Base-by-base conservation (phyloP, 2,329 filamentous ascomycete genomes). In the Emydomyces testavorans region DNA sequence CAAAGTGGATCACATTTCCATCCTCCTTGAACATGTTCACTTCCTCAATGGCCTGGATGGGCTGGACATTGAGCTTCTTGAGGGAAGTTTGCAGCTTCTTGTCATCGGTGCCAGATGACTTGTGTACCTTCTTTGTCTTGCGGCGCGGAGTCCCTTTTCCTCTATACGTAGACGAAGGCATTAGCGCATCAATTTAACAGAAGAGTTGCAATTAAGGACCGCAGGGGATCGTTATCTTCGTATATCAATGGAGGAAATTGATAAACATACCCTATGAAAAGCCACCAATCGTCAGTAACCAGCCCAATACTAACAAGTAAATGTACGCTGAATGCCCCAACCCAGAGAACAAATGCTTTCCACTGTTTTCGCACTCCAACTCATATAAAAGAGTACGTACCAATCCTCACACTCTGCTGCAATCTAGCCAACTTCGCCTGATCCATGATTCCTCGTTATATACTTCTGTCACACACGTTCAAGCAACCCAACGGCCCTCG, bases 1-100 rank as follows among this genome's bases (percentile, higher is more conserved):
- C 84, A 70, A 98, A 98, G 80, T 98, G 92, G 66, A 98, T 96
- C 71, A 98, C 92, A 72, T 98, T 98, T 71, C 92, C 92, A 69
- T 98, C 92, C 68, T 85, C 84, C 85, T 98, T 98, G 83, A 98
- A 98, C 92, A 98, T 98, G 83, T 98, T 98, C 71, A 98, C 92
- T 78, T 98, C 92, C 82, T 98, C 92, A 64, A 98, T 98, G 58
- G 85, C 87, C 77, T 94, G 89, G 73, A 98, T 96, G 64, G 92
- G 92, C 80, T 98, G 92, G 52, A 94, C 90, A 74, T 96, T 96
- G 71, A 98, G 82, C 84, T 98, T 98, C 85, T 98, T 98, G 59
- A 98, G 79, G 54, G 87, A 76, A 54, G 83, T 80, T 77, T 98
- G 92, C 57, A 98, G 86, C 82, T 98, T 98, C 86, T 95, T 96